A percentile compares a stretch with the other conserved stretches of the same genome.
phyloP scores from a whole-genome alignment of 1,284 basidiomycete species.

The Cutaneotrichosporon sp. region DNA sequence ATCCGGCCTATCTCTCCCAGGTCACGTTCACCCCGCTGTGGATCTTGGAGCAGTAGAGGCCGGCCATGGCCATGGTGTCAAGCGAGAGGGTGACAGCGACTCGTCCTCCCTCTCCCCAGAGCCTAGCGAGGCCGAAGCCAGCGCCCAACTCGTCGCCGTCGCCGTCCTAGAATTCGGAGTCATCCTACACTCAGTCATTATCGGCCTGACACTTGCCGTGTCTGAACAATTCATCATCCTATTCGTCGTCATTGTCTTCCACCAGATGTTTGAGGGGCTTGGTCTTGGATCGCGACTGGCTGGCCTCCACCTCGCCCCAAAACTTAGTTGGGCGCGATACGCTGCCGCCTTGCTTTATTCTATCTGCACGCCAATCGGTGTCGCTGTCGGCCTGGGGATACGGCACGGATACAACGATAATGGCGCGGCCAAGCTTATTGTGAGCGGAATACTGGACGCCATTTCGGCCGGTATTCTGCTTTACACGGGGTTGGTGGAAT shows the following conservation, averaged over 20 bases:
- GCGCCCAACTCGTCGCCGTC: constrained; percentile 72
- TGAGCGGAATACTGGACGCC: constrained; percentile 80
- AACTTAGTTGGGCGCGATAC: constrained; percentile 65
- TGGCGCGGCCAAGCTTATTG: constrained; percentile 69
- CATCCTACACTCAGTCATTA: constrained; percentile 78
- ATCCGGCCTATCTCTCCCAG: constrained; percentile 26
- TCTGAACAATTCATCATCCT: constrained; percentile 75
- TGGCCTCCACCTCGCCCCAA: constrained; percentile 63
- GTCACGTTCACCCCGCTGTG: constrained; percentile 31
- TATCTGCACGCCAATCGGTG: constrained; percentile 63
- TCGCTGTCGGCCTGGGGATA: constrained; percentile 82
- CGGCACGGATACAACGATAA: constrained; percentile 76
- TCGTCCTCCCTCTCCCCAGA: constrained; percentile 26
- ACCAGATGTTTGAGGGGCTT: constrained; percentile 85
- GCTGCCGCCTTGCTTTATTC: constrained; percentile 69
- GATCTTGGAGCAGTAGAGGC: constrained; percentile 15
- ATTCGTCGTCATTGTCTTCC: constrained; percentile 88
- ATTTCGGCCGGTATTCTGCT: constrained; percentile 83
- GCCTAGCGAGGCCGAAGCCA: constrained; percentile 37
- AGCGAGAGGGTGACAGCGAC: not conserved
- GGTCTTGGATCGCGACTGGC: constrained; percentile 80
- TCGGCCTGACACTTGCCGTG: constrained; percentile 90
- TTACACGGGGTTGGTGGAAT: constrained; percentile 86
- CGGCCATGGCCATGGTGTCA: not conserved
- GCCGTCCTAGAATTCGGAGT: constrained; percentile 72